Base-by-base conservation (phyloP, 2,329 filamentous ascomycete genomes). In the Calonectria pseudoreteaudii region DNA sequence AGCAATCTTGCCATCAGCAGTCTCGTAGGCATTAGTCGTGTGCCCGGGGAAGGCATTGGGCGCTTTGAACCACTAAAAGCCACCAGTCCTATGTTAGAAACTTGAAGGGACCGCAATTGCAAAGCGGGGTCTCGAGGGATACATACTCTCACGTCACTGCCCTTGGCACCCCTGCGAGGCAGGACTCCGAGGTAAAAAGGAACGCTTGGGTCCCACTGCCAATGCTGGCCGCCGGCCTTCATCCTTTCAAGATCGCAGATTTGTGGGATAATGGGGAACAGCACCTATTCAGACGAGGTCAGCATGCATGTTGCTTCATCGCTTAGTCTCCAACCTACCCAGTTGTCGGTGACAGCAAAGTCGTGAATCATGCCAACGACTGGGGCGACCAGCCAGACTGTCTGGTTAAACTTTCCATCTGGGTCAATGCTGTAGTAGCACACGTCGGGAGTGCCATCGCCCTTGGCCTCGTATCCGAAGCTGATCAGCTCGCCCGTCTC, bases 21-120 rank as follows among this genome's bases (percentile, higher is more conserved):
- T 60, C 56, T 72, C 70, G 56, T 72, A 72, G 20, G 70, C 70
- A 23, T 72, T 72, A 20, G 70, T 68, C 11, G n/a, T 49, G 28
- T 72, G 70, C 6, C 70, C 70, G 9, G 70, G 65, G 53, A 72
- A 72, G 8, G 65, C 70, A 26, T 72, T 68, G 0, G 70, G 70
- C 1, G 70, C 70, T 41, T 47, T 38, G 70, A 72, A 68, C 70
- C 70, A 72, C 56, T 60, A 23, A 8, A n/a, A 11, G n/a, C 8
- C 56, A 14, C n/a, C 14, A 20, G 13, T 4, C 3, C 3, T 4
- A 18, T 36, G 30, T 60, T 34, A 60, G 56, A 16, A 38, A 60
- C 4, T 2, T 28, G 23, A 60, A 47, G n/a, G 1, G 3, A 47
- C 7, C 18, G 18, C 41, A 23, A 47, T 5, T 2, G n/a, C 16